A percentile compares a stretch with the other conserved stretches of the same genome.
Conservation (phyloP, 768 basidiomycete genomes). For the Agrocybe praecox region DNA sequence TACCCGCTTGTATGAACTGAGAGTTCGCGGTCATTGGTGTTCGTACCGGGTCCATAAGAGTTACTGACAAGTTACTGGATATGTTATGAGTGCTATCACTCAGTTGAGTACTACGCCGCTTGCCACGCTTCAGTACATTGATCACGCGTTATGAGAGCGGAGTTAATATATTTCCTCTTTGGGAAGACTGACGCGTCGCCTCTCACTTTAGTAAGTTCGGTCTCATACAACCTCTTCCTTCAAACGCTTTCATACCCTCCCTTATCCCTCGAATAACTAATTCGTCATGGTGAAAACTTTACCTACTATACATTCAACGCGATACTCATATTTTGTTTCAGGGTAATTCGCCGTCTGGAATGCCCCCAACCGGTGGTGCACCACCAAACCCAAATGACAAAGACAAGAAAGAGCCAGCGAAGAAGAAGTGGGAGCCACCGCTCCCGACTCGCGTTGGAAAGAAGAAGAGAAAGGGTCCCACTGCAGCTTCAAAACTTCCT, state of each 20-base stretch:
- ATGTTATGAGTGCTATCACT: background rate
- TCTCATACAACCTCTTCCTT: conserved; percentile 28
- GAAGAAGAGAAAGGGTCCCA: conserved; percentile 95
- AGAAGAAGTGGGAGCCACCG: conserved; percentile 99
- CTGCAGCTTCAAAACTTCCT: conserved; percentile 88
- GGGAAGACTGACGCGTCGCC: conserved; percentile 30
- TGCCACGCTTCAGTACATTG: conserved; percentile 28
- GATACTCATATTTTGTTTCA: conserved; percentile 24
- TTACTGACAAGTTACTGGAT: conserved; percentile 1
- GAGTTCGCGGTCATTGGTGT: conserved; percentile 65
- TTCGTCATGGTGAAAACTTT: conserved; percentile 28
- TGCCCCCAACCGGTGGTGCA: conserved; percentile 39
- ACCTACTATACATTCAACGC: background rate
- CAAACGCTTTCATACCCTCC: conserved; percentile 5
- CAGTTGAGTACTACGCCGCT: conserved; percentile 2
- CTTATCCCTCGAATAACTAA: conserved; percentile 8
- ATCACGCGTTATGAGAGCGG: conserved; percentile 26
- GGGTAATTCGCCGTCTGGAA: conserved; percentile 78
- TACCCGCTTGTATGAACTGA: conserved; percentile 83
- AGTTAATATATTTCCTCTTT: conserved; percentile 28
- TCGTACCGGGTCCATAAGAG: conserved; percentile 41
- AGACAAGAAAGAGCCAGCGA: conserved; percentile 58
- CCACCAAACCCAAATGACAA: conserved; percentile 30
- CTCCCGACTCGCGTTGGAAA: conserved; percentile 96
- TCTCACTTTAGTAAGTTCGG: conserved; percentile 8